Evolutionary conservation across 305 asterid genomes (phyloP), one percentile per base, ranked within the genome.

Genomic region (Withania somnifera): DNA sequence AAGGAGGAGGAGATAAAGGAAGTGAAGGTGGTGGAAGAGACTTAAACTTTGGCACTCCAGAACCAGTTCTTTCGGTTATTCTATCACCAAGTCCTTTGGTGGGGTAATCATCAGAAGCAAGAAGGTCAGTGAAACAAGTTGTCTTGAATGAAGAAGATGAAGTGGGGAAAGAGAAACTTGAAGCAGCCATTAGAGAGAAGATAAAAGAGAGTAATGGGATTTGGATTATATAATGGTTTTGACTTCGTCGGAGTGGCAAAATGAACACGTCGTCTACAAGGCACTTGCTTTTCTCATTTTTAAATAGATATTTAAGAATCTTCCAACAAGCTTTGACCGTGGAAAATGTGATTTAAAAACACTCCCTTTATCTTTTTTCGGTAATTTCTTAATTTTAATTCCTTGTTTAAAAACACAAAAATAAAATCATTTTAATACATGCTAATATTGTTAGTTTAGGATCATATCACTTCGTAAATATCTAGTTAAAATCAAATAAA

Each of bases 21-120:
- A 92, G 91, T 32, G 98, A 91, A 38, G 95, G 97, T 24, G 98
- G 98, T 9, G 95, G 92, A 14, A 90, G 71, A 19, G 98, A 88
- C 80, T 94, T 94, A 83, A 94, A 93, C 84, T 92, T 92, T 1
- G 98, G 97, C 6, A 90, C 86, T 0, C 94, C 97, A 3, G 91
- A 84, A 24, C 92, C 94, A 0, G 88, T 90, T 11, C 95, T 88
- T 82, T 88, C 91, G 3, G 94, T 95, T 7, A 88, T 84, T 77
- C 94, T 87, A 83, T 90, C 94, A 61, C 83, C 90, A 5, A 89
- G 90, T 1, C 93, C 83, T 86, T 51, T 32, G 63, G 85, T 52
- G 77, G 83, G 86, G 84, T 79, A 86, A 84, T 73, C 86, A 53
- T 88, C 93, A 85, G 93, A 88, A 57, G 87, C 82, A 2, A 90